Evolutionary conservation across 73 alveolate species (phyloP).

Genomic region (Tetrahymena malaccensis): DNA sequence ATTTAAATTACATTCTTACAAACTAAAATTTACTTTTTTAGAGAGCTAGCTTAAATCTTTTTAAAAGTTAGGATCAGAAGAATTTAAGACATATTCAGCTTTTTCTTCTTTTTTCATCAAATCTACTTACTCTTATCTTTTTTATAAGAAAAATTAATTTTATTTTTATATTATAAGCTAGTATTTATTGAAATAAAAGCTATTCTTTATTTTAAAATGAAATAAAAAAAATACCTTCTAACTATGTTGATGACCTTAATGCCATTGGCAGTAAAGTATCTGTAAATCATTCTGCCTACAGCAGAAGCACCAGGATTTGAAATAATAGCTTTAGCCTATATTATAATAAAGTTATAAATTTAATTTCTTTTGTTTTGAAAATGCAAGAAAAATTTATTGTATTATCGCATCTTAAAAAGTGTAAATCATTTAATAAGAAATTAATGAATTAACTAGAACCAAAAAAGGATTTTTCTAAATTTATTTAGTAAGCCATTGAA

Average conservation of each 20-base stretch:
- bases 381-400: neutral
- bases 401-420: neutral
- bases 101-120: slow-evolving; percentile 38
- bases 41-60: slow-evolving; percentile 45
- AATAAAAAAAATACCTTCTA: slow-evolving; percentile 40
- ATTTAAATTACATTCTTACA: neutral
- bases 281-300: slow-evolving; percentile 61
- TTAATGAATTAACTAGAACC: neutral
- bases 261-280: slow-evolving; percentile 41
- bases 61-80: slow-evolving; percentile 36
- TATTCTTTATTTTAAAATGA: no score
- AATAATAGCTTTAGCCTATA: slow-evolving; percentile 39
- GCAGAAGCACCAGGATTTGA: slow-evolving; percentile 68
- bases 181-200: no score
- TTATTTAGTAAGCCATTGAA: no score
- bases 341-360: neutral
- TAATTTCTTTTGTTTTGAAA: neutral
- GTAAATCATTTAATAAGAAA: neutral
- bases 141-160: neutral
- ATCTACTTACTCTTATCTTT: slow-evolving; percentile 34
- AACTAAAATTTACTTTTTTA: slow-evolving; percentile 9
- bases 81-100: slow-evolving; percentile 50
- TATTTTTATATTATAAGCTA: neutral
- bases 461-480: neutral
- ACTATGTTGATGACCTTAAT: slow-evolving; percentile 55